phyloP scores from a whole-genome alignment of 176 grass and related monocot genomes.

The Ampelocalamus luodianensis region DNA sequence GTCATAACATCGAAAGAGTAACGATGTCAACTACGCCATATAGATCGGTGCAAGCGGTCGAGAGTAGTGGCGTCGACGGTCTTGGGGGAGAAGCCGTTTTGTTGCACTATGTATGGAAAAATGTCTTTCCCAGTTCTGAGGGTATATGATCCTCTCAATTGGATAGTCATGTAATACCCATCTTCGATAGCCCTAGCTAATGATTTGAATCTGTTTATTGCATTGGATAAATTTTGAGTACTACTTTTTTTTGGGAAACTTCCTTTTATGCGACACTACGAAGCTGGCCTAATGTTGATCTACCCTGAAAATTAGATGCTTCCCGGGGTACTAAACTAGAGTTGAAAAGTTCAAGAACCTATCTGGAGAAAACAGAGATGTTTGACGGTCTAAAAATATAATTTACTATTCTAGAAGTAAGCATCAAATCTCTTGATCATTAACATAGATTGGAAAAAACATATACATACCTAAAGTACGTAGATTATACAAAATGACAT shows the following conservation, averaged over 20 bases:
- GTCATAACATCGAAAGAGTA: slow-evolving; percentile 74
- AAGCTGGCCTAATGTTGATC: background rate
- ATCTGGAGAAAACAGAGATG: background rate
- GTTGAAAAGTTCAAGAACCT: background rate
- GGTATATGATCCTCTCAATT: background rate
- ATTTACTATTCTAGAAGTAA: background rate
- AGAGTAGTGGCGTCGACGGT: background rate
- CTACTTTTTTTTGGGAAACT: background rate
- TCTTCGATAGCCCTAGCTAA: background rate
- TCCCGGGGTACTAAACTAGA: background rate
- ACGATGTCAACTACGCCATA: background rate
- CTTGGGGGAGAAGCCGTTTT: background rate
- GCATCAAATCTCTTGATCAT: background rate
- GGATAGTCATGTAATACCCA: background rate
- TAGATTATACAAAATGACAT: background rate
- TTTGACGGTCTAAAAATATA: background rate
- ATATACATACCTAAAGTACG: background rate
- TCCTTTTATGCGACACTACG: background rate
- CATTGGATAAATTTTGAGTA: background rate
- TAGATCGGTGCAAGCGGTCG: background rate
- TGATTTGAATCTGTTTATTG: background rate
- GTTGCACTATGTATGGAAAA: slow-evolving; percentile 14
- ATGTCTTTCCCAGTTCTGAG: background rate
- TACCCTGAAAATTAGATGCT: background rate
- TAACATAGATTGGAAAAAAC: background rate